Conservation (phyloP, 176 grass and related monocot genomes). For the Oryza brachyantha region DNA sequence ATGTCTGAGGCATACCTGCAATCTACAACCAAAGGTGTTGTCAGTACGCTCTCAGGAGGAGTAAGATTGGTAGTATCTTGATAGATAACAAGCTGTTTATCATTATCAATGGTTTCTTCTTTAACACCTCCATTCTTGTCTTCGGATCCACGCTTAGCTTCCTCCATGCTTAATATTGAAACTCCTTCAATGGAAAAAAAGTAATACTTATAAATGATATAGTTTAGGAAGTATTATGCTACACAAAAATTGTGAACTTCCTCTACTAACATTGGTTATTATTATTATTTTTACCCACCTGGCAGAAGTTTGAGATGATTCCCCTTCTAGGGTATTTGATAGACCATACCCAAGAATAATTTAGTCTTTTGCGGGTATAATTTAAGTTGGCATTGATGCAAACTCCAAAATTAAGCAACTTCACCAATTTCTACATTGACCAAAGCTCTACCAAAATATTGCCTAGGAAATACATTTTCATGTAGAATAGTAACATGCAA, state of each 20-base stretch:
- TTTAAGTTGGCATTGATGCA: background rate
- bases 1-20: slow-evolving; percentile 56
- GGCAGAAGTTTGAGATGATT: background rate
- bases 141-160: slow-evolving; percentile 46
- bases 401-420: slow-evolving; percentile 19
- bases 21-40: slow-evolving; percentile 51
- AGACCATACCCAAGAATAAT: background rate
- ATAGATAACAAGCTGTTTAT: slow-evolving; percentile 41
- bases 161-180: slow-evolving; percentile 38
- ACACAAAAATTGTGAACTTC: background rate
- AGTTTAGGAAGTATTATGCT: background rate
- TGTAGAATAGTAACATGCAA: background rate
- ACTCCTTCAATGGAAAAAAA: slow-evolving; percentile 41
- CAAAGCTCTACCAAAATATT: slow-evolving; percentile 1
- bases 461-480: background rate
- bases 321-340: background rate
- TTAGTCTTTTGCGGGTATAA: slow-evolving; percentile 16
- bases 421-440: background rate
- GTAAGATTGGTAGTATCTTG: slow-evolving; percentile 36
- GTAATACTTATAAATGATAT: background rate
- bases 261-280: slow-evolving; percentile 6
- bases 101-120: slow-evolving; percentile 52
- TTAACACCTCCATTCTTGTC: slow-evolving; percentile 46
- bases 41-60: slow-evolving; percentile 48
- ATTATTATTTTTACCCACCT: background rate